phyloP scores from a whole-genome alignment of 2,329 filamentous ascomycete genomes.

The Monilinia polystroma region DNA sequence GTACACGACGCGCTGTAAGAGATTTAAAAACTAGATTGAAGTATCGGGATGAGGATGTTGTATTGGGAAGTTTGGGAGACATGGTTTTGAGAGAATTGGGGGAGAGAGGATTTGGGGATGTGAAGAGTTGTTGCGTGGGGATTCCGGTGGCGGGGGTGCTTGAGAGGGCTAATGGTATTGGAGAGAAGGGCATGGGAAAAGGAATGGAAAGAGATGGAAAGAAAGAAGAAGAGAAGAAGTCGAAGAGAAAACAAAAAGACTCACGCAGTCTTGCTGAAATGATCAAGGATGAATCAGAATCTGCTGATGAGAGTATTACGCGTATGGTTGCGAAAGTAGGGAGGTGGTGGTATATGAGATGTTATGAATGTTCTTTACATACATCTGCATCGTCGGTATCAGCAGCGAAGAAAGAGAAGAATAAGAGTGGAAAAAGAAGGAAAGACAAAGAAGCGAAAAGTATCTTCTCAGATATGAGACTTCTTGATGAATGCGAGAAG shows the following conservation, averaged over 20 bases:
- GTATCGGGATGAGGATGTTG: conserved; percentile 57
- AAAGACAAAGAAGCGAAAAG: conserved; percentile 45
- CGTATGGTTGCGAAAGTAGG: conserved; percentile 91
- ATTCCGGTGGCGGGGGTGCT: conserved; percentile 67
- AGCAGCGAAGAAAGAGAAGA: neutral
- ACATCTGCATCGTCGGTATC: neutral
- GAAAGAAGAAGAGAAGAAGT: conserved; percentile 39
- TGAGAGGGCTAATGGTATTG: neutral
- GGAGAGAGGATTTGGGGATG: conserved; percentile 65
- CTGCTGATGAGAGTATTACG: conserved; percentile 80
- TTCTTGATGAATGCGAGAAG: conserved; percentile 83
- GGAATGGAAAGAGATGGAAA: conserved; percentile 27
- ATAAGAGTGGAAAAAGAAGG: neutral
- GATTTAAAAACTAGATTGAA: conserved; percentile 70
- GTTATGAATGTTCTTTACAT: conserved; percentile 64
- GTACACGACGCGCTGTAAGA: conserved; percentile 66
- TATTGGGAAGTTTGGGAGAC: conserved; percentile 59
- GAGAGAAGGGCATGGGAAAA: conserved; percentile 24
- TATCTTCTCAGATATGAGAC: conserved; percentile 74
- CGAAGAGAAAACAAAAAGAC: conserved; percentile 45
- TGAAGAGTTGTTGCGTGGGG: conserved; percentile 75
- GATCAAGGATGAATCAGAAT: conserved; percentile 66
- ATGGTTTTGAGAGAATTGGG: conserved; percentile 66
- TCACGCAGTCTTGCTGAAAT: conserved; percentile 61
- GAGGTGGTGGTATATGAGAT: conserved; percentile 93